A percentile compares a stretch with the other conserved stretches of the same genome.
phyloP scores from a whole-genome alignment of 23 red algal species.

The Gracilariopsis chorda region DNA sequence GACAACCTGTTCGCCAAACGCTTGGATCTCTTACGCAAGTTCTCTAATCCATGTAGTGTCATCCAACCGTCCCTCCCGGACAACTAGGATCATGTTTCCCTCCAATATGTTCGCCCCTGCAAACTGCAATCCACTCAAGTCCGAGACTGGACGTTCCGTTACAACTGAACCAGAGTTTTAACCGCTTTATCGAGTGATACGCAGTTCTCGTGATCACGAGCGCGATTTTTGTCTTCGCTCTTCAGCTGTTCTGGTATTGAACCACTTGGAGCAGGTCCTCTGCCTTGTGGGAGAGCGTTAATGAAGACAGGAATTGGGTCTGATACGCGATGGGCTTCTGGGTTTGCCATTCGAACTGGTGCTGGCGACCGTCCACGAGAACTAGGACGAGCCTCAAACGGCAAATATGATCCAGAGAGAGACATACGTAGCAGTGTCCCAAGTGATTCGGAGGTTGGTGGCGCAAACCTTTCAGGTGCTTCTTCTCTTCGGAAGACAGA shows the following conservation, averaged over 20 bases:
- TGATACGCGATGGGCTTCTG: neutral
- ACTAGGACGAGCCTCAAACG: neutral
- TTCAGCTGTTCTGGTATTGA: neutral
- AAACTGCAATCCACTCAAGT: conserved; percentile 3
- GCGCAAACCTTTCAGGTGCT: neutral
- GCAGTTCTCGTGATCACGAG: conserved; percentile 28
- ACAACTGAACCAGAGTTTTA: too few relatives aligned
- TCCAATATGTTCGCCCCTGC: conserved; percentile 5
- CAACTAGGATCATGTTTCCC: neutral
- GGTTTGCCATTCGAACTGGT: neutral
- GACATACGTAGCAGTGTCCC: neutral
- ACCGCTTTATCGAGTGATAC: too few relatives aligned
- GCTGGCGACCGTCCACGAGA: neutral
- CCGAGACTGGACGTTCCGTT: too few relatives aligned
- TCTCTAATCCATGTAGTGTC: neutral
- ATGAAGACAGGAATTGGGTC: neutral
- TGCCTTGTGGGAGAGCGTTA: neutral
- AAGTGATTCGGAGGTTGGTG: neutral
- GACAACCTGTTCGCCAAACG: conserved; percentile 1
- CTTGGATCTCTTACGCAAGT: neutral
- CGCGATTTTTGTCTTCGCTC: neutral
- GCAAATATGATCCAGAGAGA: neutral
- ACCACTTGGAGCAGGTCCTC: neutral
- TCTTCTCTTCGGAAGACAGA: neutral
- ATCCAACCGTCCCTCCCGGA: conserved; percentile 4